A percentile compares a stretch with the other conserved stretches of the same genome.
Evolutionary conservation across 129 eudicot species (phyloP).

Genomic region (Tagetes erecta): DNA sequence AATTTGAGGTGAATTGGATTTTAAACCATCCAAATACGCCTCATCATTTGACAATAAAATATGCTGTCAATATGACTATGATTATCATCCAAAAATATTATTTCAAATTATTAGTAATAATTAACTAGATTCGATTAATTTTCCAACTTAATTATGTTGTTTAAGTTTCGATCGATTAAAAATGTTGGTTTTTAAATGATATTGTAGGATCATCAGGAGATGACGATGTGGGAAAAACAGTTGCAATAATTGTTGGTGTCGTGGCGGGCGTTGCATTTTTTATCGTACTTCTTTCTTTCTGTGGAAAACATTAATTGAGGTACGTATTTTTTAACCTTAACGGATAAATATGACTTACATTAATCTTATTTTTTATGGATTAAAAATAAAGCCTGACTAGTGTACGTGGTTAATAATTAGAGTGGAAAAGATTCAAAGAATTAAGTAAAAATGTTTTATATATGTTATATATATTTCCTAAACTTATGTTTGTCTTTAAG

Average conservation of each 20-base stretch:
- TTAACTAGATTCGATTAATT: neutral
- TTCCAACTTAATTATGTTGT: neutral
- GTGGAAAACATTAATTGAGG: slow-evolving; percentile 46
- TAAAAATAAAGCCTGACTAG: too few relatives aligned
- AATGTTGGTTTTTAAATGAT: neutral
- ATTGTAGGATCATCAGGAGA: slow-evolving; percentile 47
- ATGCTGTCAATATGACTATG: too few relatives aligned
- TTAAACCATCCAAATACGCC: too few relatives aligned
- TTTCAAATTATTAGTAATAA: too few relatives aligned
- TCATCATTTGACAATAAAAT: too few relatives aligned
- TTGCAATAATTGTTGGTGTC: slow-evolving; percentile 77
- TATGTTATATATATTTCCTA: neutral
- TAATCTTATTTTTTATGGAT: too few relatives aligned
- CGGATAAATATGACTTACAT: neutral
- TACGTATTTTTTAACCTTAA: neutral
- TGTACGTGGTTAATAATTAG: too few relatives aligned
- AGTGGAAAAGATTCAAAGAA: neutral
- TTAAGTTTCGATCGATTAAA: neutral
- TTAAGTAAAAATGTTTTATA: neutral
- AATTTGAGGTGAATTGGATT: too few relatives aligned
- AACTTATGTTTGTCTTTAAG: neutral
- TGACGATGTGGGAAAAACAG: slow-evolving; percentile 72
- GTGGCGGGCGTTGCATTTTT: slow-evolving; percentile 60
- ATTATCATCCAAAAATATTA: too few relatives aligned
- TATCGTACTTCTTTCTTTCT: slow-evolving; percentile 69